phyloP scores from a whole-genome alignment of 192 early-diverging fungal species.

The Phlyctochytrium bullatum region DNA sequence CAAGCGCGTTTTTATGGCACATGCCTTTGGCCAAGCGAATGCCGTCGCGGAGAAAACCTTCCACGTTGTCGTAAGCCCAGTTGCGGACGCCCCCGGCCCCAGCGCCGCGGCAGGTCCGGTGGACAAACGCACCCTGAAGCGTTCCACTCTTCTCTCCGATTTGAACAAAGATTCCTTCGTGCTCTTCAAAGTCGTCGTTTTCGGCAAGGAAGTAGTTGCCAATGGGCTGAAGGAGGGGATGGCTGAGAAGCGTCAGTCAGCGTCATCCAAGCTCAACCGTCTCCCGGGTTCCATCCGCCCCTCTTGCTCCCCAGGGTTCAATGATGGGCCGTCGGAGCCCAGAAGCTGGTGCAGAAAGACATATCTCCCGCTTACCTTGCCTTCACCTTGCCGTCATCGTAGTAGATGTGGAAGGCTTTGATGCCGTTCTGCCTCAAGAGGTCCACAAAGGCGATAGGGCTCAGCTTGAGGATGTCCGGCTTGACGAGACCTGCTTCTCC shows the following conservation, averaged over 20 bases:
- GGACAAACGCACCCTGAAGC: slow-evolving; percentile 18
- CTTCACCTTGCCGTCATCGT: not conserved
- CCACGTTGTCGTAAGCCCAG: slow-evolving; percentile 28
- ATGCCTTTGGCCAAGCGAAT: slow-evolving; percentile 39
- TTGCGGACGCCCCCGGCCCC: slow-evolving; percentile 31
- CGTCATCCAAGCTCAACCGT: too few relatives aligned
- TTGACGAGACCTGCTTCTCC: too few relatives aligned
- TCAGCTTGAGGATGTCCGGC: slow-evolving; percentile 4
- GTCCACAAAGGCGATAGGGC: not conserved
- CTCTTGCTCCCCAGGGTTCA: slow-evolving; percentile 1
- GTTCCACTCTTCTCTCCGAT: slow-evolving; percentile 16
- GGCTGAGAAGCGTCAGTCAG: too few relatives aligned
- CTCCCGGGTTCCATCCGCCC: too few relatives aligned
- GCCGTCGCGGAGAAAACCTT: slow-evolving; percentile 38
- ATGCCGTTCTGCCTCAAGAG: slow-evolving; percentile 2
- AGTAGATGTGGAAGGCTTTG: slow-evolving; percentile 11
- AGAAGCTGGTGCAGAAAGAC: too few relatives aligned
- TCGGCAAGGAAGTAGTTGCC: slow-evolving; percentile 17
- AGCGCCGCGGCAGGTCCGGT: slow-evolving; percentile 27
- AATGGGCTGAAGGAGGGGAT: slow-evolving; percentile 25
- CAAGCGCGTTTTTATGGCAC: slow-evolving; percentile 45
- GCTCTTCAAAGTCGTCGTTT: slow-evolving; percentile 22
- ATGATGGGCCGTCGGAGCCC: too few relatives aligned
- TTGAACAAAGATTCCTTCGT: slow-evolving; percentile 29
- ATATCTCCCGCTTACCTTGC: slow-evolving; percentile 8